phyloP scores from a whole-genome alignment of 768 basidiomycete species.

The Boletus rufocinnamomeus region DNA sequence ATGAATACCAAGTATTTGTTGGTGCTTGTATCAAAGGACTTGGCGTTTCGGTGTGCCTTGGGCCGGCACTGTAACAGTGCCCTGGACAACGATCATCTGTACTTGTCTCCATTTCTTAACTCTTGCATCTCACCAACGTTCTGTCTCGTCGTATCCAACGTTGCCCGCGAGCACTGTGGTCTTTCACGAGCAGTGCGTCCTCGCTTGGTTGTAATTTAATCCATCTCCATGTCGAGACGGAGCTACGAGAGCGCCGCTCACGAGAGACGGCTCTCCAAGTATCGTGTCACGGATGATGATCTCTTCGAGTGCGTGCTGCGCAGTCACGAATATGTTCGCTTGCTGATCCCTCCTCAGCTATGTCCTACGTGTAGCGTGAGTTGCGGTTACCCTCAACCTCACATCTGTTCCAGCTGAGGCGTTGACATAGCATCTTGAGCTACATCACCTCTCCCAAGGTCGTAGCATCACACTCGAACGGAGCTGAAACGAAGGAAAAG shows the following conservation, averaged over 20 bases:
- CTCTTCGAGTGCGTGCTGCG: slow-evolving; percentile 69
- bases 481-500: slow-evolving; percentile 50
- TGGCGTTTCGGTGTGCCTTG: not conserved
- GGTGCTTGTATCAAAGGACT: slow-evolving; percentile 20
- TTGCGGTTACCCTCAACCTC: slow-evolving; percentile 16
- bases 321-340: slow-evolving; percentile 2
- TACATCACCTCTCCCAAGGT: slow-evolving; percentile 69
- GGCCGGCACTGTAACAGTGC: not conserved
- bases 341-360: slow-evolving; percentile 50
- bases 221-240: slow-evolving; percentile 60
- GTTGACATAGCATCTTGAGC: slow-evolving; percentile 59
- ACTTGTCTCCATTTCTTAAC: slow-evolving; percentile 12
- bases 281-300: slow-evolving; percentile 82
- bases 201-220: slow-evolving; percentile 11
- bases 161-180: slow-evolving; percentile 5
- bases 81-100: slow-evolving; percentile 40
- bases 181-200: slow-evolving; percentile 6
- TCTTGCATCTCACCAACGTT: not conserved
- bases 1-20: slow-evolving; percentile 23
- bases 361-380: slow-evolving; percentile 83
- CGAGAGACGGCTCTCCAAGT: slow-evolving; percentile 71
- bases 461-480: slow-evolving; percentile 30
- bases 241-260: slow-evolving; percentile 74
- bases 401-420: slow-evolving; percentile 9
- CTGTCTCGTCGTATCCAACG: not conserved